Base-by-base conservation (phyloP, 2,329 filamentous ascomycete species). In the Aspergillus pseudoglaucus region DNA sequence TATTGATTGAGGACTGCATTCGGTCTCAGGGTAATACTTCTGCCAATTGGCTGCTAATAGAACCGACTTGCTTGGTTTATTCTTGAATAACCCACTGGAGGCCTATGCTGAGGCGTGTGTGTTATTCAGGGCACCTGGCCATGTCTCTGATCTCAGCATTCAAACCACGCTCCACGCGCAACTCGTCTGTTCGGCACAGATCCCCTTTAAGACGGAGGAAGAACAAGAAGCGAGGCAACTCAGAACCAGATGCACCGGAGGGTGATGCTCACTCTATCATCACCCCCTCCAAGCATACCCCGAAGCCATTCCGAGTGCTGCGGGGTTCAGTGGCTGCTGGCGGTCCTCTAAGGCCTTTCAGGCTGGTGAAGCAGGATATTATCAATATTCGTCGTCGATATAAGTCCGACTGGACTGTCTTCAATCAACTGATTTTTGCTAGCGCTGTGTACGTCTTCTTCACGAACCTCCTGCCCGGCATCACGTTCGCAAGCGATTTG, bases 361-460 rank as follows among this genome's bases (percentile, higher is more conserved):
- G 78, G n/a, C 67, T 81, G 3, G 60, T 81, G 2, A 73, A 64
- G 50, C 69, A 77, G 46, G 78, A 81, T 58, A 53, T 74, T 1
- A 39, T 58, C 32, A 79, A 75, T 47, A 57, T 81, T 37, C 69
- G 67, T 20, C 50, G 59, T 18, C 66, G 78, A 54, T 81, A 75
- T 57, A 43, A 69, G 1, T 80, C 77, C 2, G 78, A 81, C 55
- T 81, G 78, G 78, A 70, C 65, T 4, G 54, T 76, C 18, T 84
- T 85, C 63, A 84, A 84, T 57, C 82, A 85, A 57, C 67, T 84
- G 35, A 69, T 84, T 6, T 66, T 85, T 46, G 81, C 82, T 20
- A 83, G 80, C 57, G 77, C 81, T 1, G 75, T 84, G 25, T 84
- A 83, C 63, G 75, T 84, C 50, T 84, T 84, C 69, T 84, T 85